Evolutionary conservation across 2,329 filamentous ascomycete species (phyloP).

Genomic region (Trichophyton mentagrophytes): DNA sequence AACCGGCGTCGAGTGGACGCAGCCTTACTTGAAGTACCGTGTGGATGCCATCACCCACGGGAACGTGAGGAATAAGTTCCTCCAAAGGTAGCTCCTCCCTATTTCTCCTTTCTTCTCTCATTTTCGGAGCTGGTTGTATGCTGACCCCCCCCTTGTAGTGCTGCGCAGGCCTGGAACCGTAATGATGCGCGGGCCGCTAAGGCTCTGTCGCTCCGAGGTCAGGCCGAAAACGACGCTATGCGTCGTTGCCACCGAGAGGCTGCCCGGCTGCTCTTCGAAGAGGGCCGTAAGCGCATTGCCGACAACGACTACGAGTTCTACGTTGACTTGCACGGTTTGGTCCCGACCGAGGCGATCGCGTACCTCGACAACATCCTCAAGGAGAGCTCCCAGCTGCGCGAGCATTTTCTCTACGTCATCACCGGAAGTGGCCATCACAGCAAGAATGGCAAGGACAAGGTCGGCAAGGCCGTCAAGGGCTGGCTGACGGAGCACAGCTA

Average conservation of each 20-base stretch:
- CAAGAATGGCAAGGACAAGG: slow-evolving; percentile 98
- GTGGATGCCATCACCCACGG: slow-evolving; percentile 96
- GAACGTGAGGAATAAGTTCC: slow-evolving; percentile 87
- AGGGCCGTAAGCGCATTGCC: slow-evolving; percentile 62
- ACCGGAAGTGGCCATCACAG: slow-evolving; percentile 94
- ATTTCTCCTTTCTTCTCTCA: background rate
- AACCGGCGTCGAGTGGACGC: slow-evolving; percentile 80
- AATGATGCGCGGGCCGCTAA: slow-evolving; percentile 95
- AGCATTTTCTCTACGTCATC: slow-evolving; percentile 78
- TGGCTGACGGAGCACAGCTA: slow-evolving; percentile 96
- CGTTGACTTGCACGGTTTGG: slow-evolving; percentile 94
- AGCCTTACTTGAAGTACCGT: slow-evolving; percentile 85
- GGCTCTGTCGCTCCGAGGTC: slow-evolving; percentile 81
- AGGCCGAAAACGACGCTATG: slow-evolving; percentile 96
- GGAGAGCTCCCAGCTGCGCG: slow-evolving; percentile 59
- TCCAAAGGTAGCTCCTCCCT: slow-evolving; percentile 57
- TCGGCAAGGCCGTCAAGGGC: slow-evolving; percentile 79
- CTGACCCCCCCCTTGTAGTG: slow-evolving; percentile 41
- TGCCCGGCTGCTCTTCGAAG: slow-evolving; percentile 80
- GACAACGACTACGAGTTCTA: slow-evolving; percentile 57
- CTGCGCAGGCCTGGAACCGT: slow-evolving; percentile 95
- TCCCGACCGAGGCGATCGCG: slow-evolving; percentile 90
- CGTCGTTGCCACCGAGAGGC: slow-evolving; percentile 91
- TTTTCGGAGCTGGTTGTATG: background rate
- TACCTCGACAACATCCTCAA: slow-evolving; percentile 81